Percentiles rank a stretch among this genome's conserved stretches.
Evolutionary conservation across 139 green algal genomes (phyloP).

Genomic region (Helicosporidium sp.): DNA sequence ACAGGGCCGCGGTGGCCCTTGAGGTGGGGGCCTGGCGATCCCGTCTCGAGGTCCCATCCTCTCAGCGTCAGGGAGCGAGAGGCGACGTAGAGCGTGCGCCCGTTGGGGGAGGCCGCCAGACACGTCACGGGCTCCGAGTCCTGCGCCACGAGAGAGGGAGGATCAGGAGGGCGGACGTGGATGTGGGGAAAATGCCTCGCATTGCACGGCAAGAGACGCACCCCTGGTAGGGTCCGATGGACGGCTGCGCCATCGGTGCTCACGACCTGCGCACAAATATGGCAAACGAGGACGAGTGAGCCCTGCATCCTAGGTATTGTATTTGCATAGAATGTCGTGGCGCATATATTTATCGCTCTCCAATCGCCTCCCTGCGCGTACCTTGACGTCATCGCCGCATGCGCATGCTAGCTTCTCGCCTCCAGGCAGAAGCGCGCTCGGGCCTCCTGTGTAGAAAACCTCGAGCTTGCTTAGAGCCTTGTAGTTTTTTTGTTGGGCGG

Average conservation of each 20-base stretch:
- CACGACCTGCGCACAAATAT: conserved; percentile 33
- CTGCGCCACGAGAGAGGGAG: too few species aligned
- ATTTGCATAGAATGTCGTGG: too few species aligned
- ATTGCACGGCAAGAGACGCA: conserved; percentile 10
- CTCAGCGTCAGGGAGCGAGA: conserved; percentile 50
- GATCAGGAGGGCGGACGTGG: neutral
- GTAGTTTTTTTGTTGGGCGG: conserved; percentile 44
- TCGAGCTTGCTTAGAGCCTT: too few species aligned
- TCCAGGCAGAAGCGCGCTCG: conserved; percentile 32
- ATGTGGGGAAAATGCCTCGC: neutral
- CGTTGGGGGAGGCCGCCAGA: conserved; percentile 52
- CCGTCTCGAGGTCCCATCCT: conserved; percentile 40
- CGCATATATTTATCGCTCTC: too few species aligned
- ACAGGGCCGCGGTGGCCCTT: conserved; percentile 58
- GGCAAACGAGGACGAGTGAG: neutral
- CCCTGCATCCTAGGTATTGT: neutral
- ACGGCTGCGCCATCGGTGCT: conserved; percentile 38
- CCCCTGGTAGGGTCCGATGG: conserved; percentile 35
- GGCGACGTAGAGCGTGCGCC: conserved; percentile 41
- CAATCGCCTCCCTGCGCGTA: too few species aligned
- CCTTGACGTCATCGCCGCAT: conserved; percentile 75
- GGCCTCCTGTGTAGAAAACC: conserved; percentile 74
- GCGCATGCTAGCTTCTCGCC: conserved; percentile 46
- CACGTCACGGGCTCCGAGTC: conserved; percentile 74
- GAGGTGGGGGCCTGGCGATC: conserved; percentile 26